Percentiles rank a stretch among this genome's conserved stretches.
Evolutionary conservation across 129 eudicot genomes (phyloP).

Genomic region (Lactuca sativa): DNA sequence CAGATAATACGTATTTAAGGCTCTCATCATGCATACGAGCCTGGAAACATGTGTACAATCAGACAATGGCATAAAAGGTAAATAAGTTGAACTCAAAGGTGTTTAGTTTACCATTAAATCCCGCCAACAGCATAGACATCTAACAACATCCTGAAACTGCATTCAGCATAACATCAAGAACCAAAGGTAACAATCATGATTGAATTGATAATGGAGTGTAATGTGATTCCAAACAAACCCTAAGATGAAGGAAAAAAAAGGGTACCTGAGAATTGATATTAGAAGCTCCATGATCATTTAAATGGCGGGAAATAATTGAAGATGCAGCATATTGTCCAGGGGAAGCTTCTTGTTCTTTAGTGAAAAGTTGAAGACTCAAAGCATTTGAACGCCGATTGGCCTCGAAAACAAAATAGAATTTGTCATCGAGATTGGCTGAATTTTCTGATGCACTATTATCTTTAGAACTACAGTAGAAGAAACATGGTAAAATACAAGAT

Average conservation of each 20-base stretch:
- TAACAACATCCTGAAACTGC: constrained; percentile 77
- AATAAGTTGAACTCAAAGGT: not conserved
- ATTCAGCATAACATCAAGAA: not conserved
- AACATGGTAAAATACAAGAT: constrained; percentile 20
- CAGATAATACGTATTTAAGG: constrained; percentile 86
- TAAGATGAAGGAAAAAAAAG: not conserved
- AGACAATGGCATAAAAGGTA: not conserved
- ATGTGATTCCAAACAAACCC: not conserved
- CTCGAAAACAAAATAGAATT: constrained; percentile 70
- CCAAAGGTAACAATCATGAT: too few relatives aligned
- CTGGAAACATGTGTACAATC: constrained; percentile 42
- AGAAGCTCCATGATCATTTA: constrained; percentile 56
- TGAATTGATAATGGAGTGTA: too few relatives aligned
- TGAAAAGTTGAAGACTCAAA: constrained; percentile 77
- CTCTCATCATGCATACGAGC: constrained; percentile 98
- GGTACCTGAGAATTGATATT: constrained; percentile 40
- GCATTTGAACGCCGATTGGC: constrained; percentile 86
- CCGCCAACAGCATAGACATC: constrained; percentile 84
- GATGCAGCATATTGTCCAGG: constrained; percentile 92
- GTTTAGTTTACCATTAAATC: constrained; percentile 73
- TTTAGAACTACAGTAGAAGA: constrained; percentile 42
- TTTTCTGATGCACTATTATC: constrained; percentile 57
- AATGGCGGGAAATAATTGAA: constrained; percentile 75
- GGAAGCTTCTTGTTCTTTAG: constrained; percentile 75
- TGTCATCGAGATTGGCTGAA: constrained; percentile 68